phyloP scores from a whole-genome alignment of 139 green algal species.

The Pleodorina starrii region DNA sequence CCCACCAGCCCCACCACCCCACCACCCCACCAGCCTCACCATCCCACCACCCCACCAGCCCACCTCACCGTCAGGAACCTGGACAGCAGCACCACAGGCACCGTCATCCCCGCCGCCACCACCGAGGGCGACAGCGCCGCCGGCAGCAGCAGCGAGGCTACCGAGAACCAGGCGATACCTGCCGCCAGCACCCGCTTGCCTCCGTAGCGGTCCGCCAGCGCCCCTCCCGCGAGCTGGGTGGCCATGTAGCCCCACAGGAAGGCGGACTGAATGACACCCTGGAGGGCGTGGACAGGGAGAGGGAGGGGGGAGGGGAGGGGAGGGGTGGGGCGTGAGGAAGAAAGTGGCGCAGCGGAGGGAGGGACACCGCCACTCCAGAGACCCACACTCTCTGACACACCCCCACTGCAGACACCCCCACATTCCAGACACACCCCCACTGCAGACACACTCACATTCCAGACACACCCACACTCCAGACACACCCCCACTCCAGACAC shows the following conservation, averaged over 20 bases:
- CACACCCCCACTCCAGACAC: too few species aligned
- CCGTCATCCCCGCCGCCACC: slow-evolving; percentile 61
- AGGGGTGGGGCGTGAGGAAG: not conserved
- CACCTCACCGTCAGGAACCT: slow-evolving; percentile 75
- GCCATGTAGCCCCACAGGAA: slow-evolving; percentile 97
- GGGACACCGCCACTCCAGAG: too few species aligned
- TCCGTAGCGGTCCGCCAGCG: slow-evolving; percentile 88
- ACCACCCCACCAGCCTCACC: too few species aligned
- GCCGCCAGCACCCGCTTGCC: slow-evolving; percentile 87
- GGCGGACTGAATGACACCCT: slow-evolving; percentile 90
- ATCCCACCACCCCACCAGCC: too few species aligned
- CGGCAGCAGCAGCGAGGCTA: slow-evolving; percentile 85
- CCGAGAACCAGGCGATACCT: slow-evolving; percentile 89
- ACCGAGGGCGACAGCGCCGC: slow-evolving; percentile 54
- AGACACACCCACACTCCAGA: too few species aligned
- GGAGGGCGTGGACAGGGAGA: slow-evolving; percentile 14
- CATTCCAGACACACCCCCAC: too few species aligned
- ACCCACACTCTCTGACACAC: too few species aligned
- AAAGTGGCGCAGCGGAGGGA: not conserved
- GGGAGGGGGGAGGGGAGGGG: not conserved
- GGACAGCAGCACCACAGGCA: slow-evolving; percentile 78
- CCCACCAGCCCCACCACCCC: too few species aligned
- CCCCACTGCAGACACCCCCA: too few species aligned
- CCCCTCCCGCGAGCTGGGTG: slow-evolving; percentile 90
- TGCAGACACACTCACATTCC: too few species aligned